Base-by-base conservation (phyloP, 75 land plant species). In the Cupressus sempervirens region DNA sequence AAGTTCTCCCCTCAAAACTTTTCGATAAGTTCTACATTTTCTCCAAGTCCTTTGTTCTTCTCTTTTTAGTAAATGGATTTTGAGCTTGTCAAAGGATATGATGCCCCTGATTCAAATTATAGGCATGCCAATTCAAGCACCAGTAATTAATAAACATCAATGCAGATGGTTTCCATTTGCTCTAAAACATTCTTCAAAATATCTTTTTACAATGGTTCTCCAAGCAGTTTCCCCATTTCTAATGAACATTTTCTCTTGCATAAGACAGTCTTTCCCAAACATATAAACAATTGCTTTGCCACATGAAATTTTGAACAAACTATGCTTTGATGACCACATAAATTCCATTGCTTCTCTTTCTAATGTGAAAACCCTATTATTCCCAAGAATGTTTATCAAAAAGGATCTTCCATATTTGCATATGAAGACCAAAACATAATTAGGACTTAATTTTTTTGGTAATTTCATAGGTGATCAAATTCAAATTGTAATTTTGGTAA, bases 261-360 rank as follows among this genome's bases (percentile, higher is more conserved):
- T 80, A 81, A 48, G 88, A 89, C 84, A 91, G 16, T 85, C 84
- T 0, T 85, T 82, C 6, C 90, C 87, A 12, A 91, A 14, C 38
- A 87, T 88, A 26, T 86, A 86, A 79, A 84, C 67, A 14, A 87
- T 87, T 38, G 88, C 82, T 52, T 79, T 87, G 50, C 84, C 84
- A 3, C 85, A 86, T 84, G 87, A 84, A 80, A 86, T 53, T 58
- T 86, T 87, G 81, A 91, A 88, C 85, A 89, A 52, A 7, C 89
- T 90, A 81, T 87, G 83, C 74, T 89, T 86, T 23, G 90, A 87
- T 52, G 88, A 84, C 58, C 86, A 73, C 74, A 91, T 41, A 2
- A 86, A 81, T 88, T 88, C 88, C 86, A 85, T 82, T 82, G 90
- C 88, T 77, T 91, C 89, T 34, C 87, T 87, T 23, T 90, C 92